A percentile compares a stretch with the other conserved stretches of the same genome.
Evolutionary conservation across 306 rosid genomes (phyloP).

Genomic region (Malus sylvestris): DNA sequence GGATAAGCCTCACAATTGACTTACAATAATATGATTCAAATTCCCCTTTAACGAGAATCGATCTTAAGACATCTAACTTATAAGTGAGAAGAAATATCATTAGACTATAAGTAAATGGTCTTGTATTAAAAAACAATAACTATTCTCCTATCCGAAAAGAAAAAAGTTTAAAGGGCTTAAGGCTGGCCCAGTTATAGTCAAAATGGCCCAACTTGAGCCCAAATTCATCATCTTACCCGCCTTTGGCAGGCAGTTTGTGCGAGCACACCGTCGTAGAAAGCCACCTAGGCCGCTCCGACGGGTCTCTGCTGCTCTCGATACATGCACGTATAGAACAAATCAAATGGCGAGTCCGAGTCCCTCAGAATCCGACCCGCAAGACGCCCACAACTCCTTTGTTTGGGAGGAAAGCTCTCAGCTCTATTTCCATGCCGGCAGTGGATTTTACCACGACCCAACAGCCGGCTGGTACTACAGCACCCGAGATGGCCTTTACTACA

Average conservation of each 20-base stretch:
- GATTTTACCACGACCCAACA: slow-evolving; percentile 80
- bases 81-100: fast-evolving
- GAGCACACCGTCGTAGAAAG: neutral
- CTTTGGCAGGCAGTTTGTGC: neutral
- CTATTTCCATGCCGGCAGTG: slow-evolving; percentile 75
- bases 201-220: neutral
- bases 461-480: slow-evolving; percentile 89
- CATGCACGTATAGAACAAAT: neutral
- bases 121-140: too few relatives aligned
- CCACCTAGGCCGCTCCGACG: neutral
- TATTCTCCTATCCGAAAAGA: neutral
- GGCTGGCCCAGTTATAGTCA: neutral
- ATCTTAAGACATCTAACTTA: too few relatives aligned
- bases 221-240: neutral
- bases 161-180: neutral
- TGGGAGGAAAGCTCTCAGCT: slow-evolving; percentile 78
- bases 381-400: slow-evolving; percentile 38
- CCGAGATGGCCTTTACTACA: slow-evolving; percentile 62
- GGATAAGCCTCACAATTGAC: too few relatives aligned
- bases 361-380: slow-evolving; percentile 11
- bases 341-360: slow-evolving; percentile 10
- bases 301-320: neutral
- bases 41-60: too few relatives aligned
- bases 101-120: too few relatives aligned
- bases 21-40: too few relatives aligned